Base-by-base conservation (phyloP, 768 basidiomycete genomes). In the Hortiboletus flavorubellus region DNA sequence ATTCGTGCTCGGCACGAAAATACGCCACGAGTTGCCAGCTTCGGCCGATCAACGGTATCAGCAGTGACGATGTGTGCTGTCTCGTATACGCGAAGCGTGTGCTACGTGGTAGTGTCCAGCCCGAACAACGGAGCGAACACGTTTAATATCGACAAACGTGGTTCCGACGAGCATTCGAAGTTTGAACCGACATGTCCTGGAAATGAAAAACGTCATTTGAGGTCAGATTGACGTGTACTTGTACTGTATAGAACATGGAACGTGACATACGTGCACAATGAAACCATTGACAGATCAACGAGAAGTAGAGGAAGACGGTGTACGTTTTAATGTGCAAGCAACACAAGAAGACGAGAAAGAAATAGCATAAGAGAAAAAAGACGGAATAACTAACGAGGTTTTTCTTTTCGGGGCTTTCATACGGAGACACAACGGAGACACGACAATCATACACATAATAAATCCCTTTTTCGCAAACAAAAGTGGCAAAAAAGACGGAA, bases 121-220 rank as follows among this genome's bases (percentile, higher is more conserved):
- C 34, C 34, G 34, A 34, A 12, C 11, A n/a, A n/a, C 8, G 16
- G 10, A 31, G 6, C 30, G 23, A 26, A 48, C 16, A 2, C 15
- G 8, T 49, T 50, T 44, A 42, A 50, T 54, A 54, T 53, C 39
- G 33, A 54, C 53, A 54, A 54, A 54, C 33, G 31, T 33, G 39
- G 53, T 15, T 53, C 38, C 38, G 34, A 35, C 14, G 30, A 14
- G 37, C 11, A 26, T 26, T 26, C 14, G 14, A 35, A 35, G 5
- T 15, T 33, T 9, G 9, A 11, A 35, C 5, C 14, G 14, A 15
- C 7, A 4, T 12, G 14, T 34, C 34, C 34, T 34, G 40, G 5
- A 12, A 16, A 9, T 5, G 14, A 34, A 26, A 34, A 38, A 53
- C 29, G 29, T 39, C 52, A 53, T 33, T 52, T 18, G 18, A 35